Evolutionary conservation across 345 rosid genomes (phyloP).

Genomic region (Moringa oleifera): DNA sequence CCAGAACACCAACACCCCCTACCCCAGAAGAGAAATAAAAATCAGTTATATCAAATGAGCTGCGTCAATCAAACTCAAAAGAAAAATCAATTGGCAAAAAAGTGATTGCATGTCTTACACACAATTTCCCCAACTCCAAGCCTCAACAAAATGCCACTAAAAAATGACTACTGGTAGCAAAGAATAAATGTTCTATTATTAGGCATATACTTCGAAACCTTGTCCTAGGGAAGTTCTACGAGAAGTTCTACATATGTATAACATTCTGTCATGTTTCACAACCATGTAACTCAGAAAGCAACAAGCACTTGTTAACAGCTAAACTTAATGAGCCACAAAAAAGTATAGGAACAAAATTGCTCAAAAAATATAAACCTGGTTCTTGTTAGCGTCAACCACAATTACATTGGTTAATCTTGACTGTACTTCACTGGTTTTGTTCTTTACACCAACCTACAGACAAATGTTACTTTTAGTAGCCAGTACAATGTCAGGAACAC

Average conservation of each 20-base stretch:
- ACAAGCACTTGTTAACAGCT: neutral
- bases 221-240: neutral
- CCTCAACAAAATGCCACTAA: neutral
- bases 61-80: neutral
- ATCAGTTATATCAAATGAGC: neutral
- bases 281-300: neutral
- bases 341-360: no score
- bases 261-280: neutral
- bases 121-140: neutral
- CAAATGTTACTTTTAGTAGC: conserved; percentile 11
- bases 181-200: no score
- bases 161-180: neutral
- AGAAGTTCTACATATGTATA: no score
- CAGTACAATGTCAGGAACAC: neutral
- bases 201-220: neutral
- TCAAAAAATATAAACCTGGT: conserved; percentile 18
- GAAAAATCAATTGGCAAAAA: no score
- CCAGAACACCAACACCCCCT: neutral
- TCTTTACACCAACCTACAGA: conserved; percentile 84
- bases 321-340: no score
- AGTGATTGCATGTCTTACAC: no score
- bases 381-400: conserved; percentile 22
- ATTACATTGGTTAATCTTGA: conserved; percentile 34
- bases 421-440: conserved; percentile 51
- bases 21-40: neutral